Evolutionary conservation across 148 eudicot genomes (phyloP), one percentile per base, ranked within the genome.

Genomic region (Drosera capensis): DNA sequence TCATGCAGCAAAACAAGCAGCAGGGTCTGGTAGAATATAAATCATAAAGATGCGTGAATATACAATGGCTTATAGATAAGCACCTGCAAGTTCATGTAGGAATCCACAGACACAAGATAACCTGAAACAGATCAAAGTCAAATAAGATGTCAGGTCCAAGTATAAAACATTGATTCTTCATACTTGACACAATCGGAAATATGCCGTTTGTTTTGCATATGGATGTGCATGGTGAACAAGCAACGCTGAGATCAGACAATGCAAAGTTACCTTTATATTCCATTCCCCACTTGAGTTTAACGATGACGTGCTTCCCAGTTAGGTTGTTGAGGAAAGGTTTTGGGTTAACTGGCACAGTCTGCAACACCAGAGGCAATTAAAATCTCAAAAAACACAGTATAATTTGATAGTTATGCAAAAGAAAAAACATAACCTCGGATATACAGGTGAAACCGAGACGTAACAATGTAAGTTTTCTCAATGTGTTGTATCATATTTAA

Each of bases 301-400:
- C 80, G 30, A 73, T 71, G 45, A 78, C 80, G 34, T 50, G 70
- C 65, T 73, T 78, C 30, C 85, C 85, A 38, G 80, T 78, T 54
- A 78, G 59, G 60, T 78, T 78, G 77, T 78, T 78, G 55, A 78
- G 60, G 58, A 78, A 78, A 22, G 85, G 85, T 57, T 78, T 77
- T 6, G 85, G 85, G 64, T 78, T 78, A 55, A 78, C 85, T 17
- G 85, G 80, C 48, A 78, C 85, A 31, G 85, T 70, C 85, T 78
- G 77, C 71, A 62, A 54, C 11, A 12, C 8, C 45, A 41, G 0
- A 34, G n/a, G n/a, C n/a, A n/a, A n/a, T n/a, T n/a, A n/a, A n/a
- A n/a, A n/a, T n/a, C n/a, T n/a, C n/a, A n/a, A n/a, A n/a, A n/a
- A n/a, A n/a, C n/a, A n/a, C n/a, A n/a, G n/a, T n/a, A n/a, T n/a